Base-by-base conservation (phyloP, 1,284 basidiomycete species). In the Cryptococcus jaspeensis region DNA sequence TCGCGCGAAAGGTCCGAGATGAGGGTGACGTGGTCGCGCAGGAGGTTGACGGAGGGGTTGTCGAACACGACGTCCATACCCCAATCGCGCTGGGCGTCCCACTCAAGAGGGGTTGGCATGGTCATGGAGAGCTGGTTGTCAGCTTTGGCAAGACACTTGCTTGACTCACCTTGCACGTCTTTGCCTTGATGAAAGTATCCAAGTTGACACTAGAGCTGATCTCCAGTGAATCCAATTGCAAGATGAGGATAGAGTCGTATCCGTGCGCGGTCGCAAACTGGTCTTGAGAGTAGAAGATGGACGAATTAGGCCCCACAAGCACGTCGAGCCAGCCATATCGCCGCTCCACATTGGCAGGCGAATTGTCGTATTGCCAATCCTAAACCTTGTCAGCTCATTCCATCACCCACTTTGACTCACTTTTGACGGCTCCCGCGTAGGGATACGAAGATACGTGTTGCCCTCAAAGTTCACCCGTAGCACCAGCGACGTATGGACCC, bases 1-100 rank as follows among this genome's bases (percentile, higher is more conserved):
- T 97, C 93, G 66, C 86, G 89, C 38, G 86, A 85, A 6, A 96
- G 81, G 73, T 97, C 93, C 2, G 86, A 86, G 66, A 96, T 84
- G 82, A 96, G 89, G 66, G 91, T 92, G 76, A 93, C 84, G 69
- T 97, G 93, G 70, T 96, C 93, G 38, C 92, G 85, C 20, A 96
- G 80, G 13, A 95, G 79, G 67, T 85, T 89, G 36, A 94, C 81
- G 5, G 84, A 79, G 3, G 92, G 87, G 39, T 84, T 84, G 18
- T 85, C 83, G 22, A 97, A 78, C 5, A 82, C 84, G 47, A 92
- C 74, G 23, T 84, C 79, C 66, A 92, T 84, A 0, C 80, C 80
- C 93, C 93, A 97, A 64, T 82, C 84, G 36, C 92, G 84, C 63
- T 84, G 80, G 0, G 75, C 80, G 46, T 81, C 73, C 81, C 82